Evolutionary conservation across 2,329 filamentous ascomycete species (phyloP).

Genomic region (Trichoderma harzianum): DNA sequence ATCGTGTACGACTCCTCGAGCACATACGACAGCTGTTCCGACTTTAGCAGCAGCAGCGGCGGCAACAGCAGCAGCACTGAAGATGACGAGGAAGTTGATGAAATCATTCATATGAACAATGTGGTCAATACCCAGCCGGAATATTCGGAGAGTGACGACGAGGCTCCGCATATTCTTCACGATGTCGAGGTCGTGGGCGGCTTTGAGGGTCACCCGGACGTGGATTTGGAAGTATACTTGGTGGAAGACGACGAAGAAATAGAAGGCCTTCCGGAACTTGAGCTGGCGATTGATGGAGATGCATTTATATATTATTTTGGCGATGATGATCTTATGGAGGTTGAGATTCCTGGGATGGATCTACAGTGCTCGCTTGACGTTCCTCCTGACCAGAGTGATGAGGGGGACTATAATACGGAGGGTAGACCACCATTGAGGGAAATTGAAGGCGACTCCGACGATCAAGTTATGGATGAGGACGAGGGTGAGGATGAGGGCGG

Average conservation of each 20-base stretch:
- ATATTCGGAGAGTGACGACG: slow-evolving; percentile 21
- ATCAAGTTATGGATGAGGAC: not conserved
- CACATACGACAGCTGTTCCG: not conserved
- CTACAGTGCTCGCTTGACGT: slow-evolving; percentile 23
- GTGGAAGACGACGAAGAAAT: slow-evolving; percentile 27
- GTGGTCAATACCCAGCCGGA: slow-evolving; percentile 21
- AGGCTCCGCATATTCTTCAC: slow-evolving; percentile 28
- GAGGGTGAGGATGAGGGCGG: not conserved
- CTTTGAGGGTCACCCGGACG: not conserved
- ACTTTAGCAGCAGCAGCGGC: not conserved
- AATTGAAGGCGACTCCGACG: not conserved
- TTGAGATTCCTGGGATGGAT: slow-evolving; percentile 27
- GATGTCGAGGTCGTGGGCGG: slow-evolving; percentile 26
- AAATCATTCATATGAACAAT: slow-evolving; percentile 23
- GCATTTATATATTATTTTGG: slow-evolving; percentile 27
- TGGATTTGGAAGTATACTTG: slow-evolving; percentile 33
- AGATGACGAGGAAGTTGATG: slow-evolving; percentile 4
- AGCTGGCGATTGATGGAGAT: slow-evolving; percentile 30
- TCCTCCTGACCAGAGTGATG: slow-evolving; percentile 2
- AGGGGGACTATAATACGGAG: not conserved
- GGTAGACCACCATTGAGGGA: not conserved
- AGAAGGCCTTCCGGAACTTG: slow-evolving; percentile 28
- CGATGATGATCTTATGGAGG: slow-evolving; percentile 24
- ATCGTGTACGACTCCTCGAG: not conserved
- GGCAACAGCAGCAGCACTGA: not conserved